Evolutionary conservation across 768 basidiomycete genomes (phyloP).

Genomic region (Leccinum broughii): DNA sequence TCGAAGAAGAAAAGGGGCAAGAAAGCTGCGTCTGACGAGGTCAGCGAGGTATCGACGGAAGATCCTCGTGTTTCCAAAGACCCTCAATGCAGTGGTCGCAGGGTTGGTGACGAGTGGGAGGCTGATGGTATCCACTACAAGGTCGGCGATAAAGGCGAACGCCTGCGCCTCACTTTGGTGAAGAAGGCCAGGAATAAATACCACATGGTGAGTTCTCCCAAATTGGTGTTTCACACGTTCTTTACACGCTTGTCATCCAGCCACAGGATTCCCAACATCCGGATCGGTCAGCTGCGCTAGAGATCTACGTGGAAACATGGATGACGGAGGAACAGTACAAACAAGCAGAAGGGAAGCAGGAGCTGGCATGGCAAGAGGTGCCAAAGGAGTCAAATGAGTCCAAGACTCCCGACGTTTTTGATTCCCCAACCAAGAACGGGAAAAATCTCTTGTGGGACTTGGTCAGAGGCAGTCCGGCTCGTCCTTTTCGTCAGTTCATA

Average conservation of each 20-base stretch:
- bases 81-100: slow-evolving; percentile 54
- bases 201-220: slow-evolving; percentile 60
- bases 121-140: slow-evolving; percentile 69
- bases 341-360: slow-evolving; percentile 57
- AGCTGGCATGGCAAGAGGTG: slow-evolving; percentile 71
- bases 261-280: slow-evolving; percentile 79
- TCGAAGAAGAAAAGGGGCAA: slow-evolving; percentile 58
- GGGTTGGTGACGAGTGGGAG: slow-evolving; percentile 78
- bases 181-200: slow-evolving; percentile 72
- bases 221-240: not conserved
- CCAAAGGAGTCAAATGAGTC: slow-evolving; percentile 43
- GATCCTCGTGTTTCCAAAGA: slow-evolving; percentile 49
- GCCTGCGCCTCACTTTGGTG: slow-evolving; percentile 67
- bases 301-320: slow-evolving; percentile 80
- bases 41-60: slow-evolving; percentile 49
- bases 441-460: slow-evolving; percentile 75
- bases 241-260: slow-evolving; percentile 39
- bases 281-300: slow-evolving; percentile 64
- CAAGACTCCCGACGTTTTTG: slow-evolving; percentile 40
- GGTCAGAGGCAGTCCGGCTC: slow-evolving; percentile 43
- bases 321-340: slow-evolving; percentile 72
- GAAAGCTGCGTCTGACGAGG: slow-evolving; percentile 40
- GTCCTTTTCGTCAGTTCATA: slow-evolving; percentile 49
- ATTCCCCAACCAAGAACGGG: slow-evolving; percentile 44
- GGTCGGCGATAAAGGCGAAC: slow-evolving; percentile 67